These are phyloP conservation scores for Paxillus rubicundulus DNA, from an alignment of 768 basidiomycete species.

Conservation along the genomic window DNA sequence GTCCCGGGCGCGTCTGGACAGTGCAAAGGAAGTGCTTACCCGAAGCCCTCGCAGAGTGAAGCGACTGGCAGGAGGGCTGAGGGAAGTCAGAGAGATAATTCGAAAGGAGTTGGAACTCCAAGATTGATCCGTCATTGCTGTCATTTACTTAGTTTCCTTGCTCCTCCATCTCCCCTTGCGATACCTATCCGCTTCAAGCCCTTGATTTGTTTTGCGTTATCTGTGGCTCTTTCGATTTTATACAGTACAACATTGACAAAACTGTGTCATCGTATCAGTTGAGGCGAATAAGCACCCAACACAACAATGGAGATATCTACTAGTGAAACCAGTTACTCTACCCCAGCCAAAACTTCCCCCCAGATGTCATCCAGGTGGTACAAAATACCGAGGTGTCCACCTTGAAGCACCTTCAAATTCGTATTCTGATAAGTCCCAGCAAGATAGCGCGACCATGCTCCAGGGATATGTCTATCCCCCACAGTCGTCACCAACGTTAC, in stretches of 20 bases:
- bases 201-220: constrained; percentile 25
- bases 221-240: constrained; percentile 3
- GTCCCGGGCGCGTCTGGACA: constrained; percentile 50
- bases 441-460: constrained; percentile 48
- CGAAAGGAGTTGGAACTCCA: constrained; percentile 72
- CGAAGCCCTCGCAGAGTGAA: constrained; percentile 74
- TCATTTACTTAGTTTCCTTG: constrained; percentile 22
- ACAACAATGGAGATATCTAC: too few species aligned
- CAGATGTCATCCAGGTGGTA: constrained; percentile 48
- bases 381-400: constrained; percentile 49
- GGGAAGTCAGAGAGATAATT: constrained; percentile 81
- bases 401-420: constrained; percentile 38
- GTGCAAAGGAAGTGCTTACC: constrained; percentile 56
- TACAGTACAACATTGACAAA: neutral
- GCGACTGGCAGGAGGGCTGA: constrained; percentile 67
- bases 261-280: too few species aligned
- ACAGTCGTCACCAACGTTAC: constrained; percentile 45
- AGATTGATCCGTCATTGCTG: constrained; percentile 41
- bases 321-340: constrained; percentile 5
- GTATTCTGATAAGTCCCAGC: constrained; percentile 45
- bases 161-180: constrained; percentile 13
- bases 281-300: too few species aligned
- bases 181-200: constrained; percentile 5
- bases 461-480: constrained; percentile 42
- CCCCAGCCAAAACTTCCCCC: constrained; percentile 30